Base-by-base conservation (phyloP, 805 yeast species). In the Lachancea kluyveri region DNA sequence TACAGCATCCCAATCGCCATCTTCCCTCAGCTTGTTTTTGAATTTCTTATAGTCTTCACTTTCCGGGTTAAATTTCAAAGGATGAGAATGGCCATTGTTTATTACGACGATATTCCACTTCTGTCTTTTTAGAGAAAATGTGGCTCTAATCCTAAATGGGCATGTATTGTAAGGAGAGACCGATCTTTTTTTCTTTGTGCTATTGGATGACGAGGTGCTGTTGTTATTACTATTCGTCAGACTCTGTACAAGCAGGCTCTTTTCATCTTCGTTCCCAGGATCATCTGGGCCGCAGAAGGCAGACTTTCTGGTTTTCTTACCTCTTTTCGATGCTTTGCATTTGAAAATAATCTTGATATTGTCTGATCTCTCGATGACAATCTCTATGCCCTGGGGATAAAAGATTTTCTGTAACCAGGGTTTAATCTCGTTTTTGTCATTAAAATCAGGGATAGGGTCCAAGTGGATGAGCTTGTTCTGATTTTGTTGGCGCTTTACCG, bases 71-170 rank as follows among this genome's bases (percentile, higher is more conserved):
- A 58, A 57, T 28, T 45, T 47, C 17, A 70, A 35, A 2, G 64
- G 62, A 48, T 78, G 86, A 40, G 79, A 70, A 52, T 78, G 86
- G 4, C 53, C 51, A 41, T 74, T 78, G 51, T 74, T 72, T 21
- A 78, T 67, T 11, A 78, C 72, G 13, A 73, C 79, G 19, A 78
- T 59, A 10, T 73, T 61, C 86, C 86, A 78, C 33, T 60, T 57
- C 37, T 64, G 59, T 21, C 70, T 62, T 39, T 75, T 58, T 8
- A 71, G 41, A 1, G 78, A 70, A 45, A 60, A 75, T 41, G 78
- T 76, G 2, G 84, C 84, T 33, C 86, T 54, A 25, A 78, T 66
- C 49, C 79, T 62, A 46, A 78, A 78, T 2, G 84, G 84, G 46
- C 85, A 78, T 14, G 65, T 62, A 9, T 59, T 59, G 32, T 50